A percentile compares a stretch with the other conserved stretches of the same genome.
These are phyloP conservation scores for Chenopodium album DNA, from an alignment of 148 eudicot species.

Conservation along the genomic window DNA sequence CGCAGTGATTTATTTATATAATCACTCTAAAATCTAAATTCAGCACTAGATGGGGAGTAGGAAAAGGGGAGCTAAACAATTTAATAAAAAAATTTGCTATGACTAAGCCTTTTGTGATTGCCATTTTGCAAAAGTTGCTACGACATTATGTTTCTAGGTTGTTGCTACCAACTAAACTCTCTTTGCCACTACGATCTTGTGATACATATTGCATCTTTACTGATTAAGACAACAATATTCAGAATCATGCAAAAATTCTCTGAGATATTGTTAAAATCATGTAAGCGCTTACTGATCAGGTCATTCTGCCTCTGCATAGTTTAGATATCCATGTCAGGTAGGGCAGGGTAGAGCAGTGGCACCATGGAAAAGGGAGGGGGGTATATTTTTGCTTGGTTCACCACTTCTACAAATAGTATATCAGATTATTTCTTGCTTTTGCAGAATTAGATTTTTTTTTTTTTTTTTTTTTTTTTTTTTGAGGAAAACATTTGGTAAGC, in stretches of 20 bases:
- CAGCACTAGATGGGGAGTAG: background rate
- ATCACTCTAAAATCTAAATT: background rate
- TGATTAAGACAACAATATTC: background rate
- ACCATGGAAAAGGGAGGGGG: too few species aligned
- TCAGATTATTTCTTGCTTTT: too few species aligned
- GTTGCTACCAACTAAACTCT: background rate
- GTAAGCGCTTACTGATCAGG: background rate
- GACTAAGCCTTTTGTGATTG: background rate
- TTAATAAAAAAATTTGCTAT: background rate
- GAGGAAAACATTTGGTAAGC: too few species aligned
- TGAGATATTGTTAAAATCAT: background rate
- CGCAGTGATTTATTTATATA: background rate
- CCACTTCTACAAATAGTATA: background rate
- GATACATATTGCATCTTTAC: background rate
- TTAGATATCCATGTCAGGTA: too few species aligned
- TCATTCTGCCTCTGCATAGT: background rate
- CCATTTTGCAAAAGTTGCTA: background rate
- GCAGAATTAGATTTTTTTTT: background rate
- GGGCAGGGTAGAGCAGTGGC: too few species aligned
- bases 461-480: too few species aligned
- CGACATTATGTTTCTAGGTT: background rate
- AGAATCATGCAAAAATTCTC: background rate
- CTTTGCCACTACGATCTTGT: background rate
- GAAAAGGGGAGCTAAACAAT: background rate
- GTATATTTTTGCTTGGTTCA: background rate